phyloP scores from a whole-genome alignment of 768 basidiomycete species.

The Pleurotus djamor region DNA sequence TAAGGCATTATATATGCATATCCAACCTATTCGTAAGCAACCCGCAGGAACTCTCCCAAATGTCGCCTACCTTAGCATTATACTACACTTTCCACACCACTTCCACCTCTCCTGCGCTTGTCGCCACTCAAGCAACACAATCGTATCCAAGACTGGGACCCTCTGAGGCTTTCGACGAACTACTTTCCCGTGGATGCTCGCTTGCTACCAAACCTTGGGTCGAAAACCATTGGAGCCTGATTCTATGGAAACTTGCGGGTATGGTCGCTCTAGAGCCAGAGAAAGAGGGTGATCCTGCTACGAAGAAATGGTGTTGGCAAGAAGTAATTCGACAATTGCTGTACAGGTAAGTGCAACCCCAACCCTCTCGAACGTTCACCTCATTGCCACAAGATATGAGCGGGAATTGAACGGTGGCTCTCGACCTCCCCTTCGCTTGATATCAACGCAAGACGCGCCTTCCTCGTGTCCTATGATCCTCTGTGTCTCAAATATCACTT shows the following conservation, averaged over 20 bases:
- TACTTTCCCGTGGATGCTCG: constrained; percentile 57
- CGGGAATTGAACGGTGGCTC: constrained; percentile 77
- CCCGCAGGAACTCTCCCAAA: constrained; percentile 45
- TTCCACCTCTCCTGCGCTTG: constrained; percentile 18
- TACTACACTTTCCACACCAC: constrained; percentile 59
- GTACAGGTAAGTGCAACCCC: constrained; percentile 58
- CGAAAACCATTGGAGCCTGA: constrained; percentile 85
- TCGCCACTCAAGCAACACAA: constrained; percentile 14
- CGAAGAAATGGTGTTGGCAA: constrained; percentile 76
- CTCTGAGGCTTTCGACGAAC: constrained; percentile 50
- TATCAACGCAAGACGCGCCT: constrained; percentile 82
- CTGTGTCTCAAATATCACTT: constrained; percentile 73
- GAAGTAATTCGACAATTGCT: constrained; percentile 82
- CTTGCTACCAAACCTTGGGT: constrained; percentile 82
- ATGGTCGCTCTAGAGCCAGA: constrained; percentile 75
- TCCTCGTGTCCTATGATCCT: constrained; percentile 81
- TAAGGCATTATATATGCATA: constrained; percentile 5
- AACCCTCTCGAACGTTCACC: background rate
- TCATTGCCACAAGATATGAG: constrained; percentile 63
- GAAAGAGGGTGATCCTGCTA: constrained; percentile 38
- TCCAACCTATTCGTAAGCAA: constrained; percentile 25
- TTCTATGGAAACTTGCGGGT: constrained; percentile 95
- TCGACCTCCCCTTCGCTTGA: constrained; percentile 78
- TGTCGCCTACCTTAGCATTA: constrained; percentile 51
- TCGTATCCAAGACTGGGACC: constrained; percentile 37